A percentile compares a stretch with the other conserved stretches of the same genome.
These are phyloP conservation scores for Penicillium sclerotiorum DNA, from an alignment of 2,329 filamentous ascomycete species.

Conservation along the genomic window DNA sequence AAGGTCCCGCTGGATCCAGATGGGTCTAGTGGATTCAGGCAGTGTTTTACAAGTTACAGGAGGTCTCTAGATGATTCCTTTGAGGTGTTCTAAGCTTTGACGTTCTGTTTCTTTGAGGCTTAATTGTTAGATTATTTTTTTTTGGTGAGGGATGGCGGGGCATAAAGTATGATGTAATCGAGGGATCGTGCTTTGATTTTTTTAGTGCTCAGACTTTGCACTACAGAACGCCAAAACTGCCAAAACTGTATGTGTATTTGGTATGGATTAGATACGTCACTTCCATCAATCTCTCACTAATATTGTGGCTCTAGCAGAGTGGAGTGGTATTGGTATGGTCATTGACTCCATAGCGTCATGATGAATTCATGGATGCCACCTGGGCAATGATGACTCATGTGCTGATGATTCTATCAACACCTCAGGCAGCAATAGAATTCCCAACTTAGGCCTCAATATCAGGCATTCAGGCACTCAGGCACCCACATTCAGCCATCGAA, in stretches of 20 bases:
- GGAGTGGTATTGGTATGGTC: slow-evolving; percentile 11
- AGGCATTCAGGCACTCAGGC: not conserved
- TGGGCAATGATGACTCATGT: not conserved
- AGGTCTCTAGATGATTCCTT: not conserved
- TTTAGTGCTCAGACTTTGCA: not conserved
- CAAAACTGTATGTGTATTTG: no score
- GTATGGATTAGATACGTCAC: slow-evolving; percentile 1
- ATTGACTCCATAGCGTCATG: slow-evolving; percentile 1
- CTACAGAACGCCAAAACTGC: not conserved
- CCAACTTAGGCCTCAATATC: no score
- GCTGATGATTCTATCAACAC: not conserved
- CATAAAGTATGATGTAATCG: slow-evolving; percentile 29
- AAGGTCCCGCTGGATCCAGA: slow-evolving; percentile 15
- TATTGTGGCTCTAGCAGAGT: not conserved
- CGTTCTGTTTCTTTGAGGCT: not conserved
- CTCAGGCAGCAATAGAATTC: not conserved
- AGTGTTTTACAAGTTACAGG: slow-evolving; percentile 6
- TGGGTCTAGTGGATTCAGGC: slow-evolving; percentile 15
- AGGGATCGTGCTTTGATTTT: not conserved
- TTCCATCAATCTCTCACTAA: not conserved
- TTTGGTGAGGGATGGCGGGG: slow-evolving; percentile 20
- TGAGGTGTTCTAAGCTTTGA: slow-evolving; percentile 6
- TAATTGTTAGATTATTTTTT: slow-evolving; percentile 10
- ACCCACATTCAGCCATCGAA: not conserved
- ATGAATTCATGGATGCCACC: slow-evolving; percentile 2